phyloP scores from a whole-genome alignment of 164 flowering plant genomes.

The Chimonanthus salicifolius region DNA sequence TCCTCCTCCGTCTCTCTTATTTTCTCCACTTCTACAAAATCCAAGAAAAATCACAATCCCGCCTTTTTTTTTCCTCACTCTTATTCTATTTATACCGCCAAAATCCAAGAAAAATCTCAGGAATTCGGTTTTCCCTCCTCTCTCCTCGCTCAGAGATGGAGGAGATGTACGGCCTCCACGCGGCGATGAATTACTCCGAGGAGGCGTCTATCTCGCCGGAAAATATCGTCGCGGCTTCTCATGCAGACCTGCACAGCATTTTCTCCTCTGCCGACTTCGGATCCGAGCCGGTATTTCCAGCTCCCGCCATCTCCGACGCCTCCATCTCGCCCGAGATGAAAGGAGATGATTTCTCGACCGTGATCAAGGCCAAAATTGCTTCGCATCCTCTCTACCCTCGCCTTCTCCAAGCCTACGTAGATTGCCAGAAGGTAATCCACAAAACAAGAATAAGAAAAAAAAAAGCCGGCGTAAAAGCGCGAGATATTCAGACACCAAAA shows the following conservation, averaged over 20 bases:
- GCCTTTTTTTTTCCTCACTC: conserved; percentile 2
- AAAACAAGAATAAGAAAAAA: background rate
- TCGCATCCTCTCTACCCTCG: conserved; percentile 86
- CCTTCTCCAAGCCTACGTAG: conserved; percentile 74
- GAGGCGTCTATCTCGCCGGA: conserved; percentile 47
- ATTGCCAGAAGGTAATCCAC: conserved; percentile 74
- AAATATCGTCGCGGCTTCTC: conserved; percentile 29
- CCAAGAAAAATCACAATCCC: conserved; percentile 1
- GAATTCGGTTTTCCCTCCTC: background rate
- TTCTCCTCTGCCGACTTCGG: conserved; percentile 24
- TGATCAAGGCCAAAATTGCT: conserved; percentile 74
- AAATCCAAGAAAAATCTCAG: background rate
- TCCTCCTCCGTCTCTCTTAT: conserved; percentile 9
- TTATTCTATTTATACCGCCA: background rate
- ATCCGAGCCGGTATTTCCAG: conserved; percentile 42
- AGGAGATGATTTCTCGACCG: conserved; percentile 17
- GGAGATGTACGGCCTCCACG: conserved; percentile 45
- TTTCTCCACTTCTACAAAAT: conserved; percentile 20
- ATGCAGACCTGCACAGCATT: conserved; percentile 17
- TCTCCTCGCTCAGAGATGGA: conserved; percentile 36
- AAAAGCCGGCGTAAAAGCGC: background rate
- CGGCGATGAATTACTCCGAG: conserved; percentile 33
- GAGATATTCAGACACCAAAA: background rate
- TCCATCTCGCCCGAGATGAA: conserved; percentile 29
- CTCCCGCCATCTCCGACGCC: conserved; percentile 10